Conservation (phyloP, 768 basidiomycete species). For the Mycena floridula region DNA sequence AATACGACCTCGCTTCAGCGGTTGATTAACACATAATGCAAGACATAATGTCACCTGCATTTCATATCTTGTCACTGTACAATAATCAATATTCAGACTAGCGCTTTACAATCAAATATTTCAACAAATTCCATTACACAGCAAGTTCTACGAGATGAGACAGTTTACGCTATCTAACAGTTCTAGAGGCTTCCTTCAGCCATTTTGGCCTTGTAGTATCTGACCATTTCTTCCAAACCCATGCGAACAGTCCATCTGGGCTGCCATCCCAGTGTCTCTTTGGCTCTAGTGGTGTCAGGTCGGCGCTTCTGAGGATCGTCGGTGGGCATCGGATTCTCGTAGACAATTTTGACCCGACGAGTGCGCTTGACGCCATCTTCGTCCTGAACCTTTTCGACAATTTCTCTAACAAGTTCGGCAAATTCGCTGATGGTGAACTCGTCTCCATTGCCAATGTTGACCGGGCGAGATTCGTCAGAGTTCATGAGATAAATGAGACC, state of each 20-base stretch:
- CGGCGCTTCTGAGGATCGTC: constrained; percentile 95
- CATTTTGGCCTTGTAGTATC: constrained; percentile 90
- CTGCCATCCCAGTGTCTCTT: constrained; percentile 80
- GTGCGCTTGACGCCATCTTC: constrained; percentile 59
- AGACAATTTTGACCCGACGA: constrained; percentile 59
- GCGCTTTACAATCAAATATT: no score
- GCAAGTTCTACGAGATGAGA: no score
- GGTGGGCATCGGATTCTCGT: constrained; percentile 70
- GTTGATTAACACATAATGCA: constrained; percentile 12
- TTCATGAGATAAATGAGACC: constrained; percentile 95
- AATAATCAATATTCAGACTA: no score
- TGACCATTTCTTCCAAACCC: constrained; percentile 93
- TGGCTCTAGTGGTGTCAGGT: constrained; percentile 90
- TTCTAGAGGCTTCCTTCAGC: constrained; percentile 70
- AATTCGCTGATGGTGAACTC: constrained; percentile 96
- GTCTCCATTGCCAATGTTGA: constrained; percentile 94
- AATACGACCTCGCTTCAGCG: constrained; percentile 20
- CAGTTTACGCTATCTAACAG: no score
- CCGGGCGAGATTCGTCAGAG: constrained; percentile 85
- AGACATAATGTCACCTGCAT: not conserved
- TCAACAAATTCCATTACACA: no score
- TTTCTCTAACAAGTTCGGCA: constrained; percentile 85
- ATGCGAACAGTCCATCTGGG: constrained; percentile 90
- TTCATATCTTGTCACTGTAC: no score
- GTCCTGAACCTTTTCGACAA: constrained; percentile 88